Evolutionary conservation across 768 basidiomycete species (phyloP), one percentile per base, ranked within the genome.

Genomic region (Tulasnella sp.): DNA sequence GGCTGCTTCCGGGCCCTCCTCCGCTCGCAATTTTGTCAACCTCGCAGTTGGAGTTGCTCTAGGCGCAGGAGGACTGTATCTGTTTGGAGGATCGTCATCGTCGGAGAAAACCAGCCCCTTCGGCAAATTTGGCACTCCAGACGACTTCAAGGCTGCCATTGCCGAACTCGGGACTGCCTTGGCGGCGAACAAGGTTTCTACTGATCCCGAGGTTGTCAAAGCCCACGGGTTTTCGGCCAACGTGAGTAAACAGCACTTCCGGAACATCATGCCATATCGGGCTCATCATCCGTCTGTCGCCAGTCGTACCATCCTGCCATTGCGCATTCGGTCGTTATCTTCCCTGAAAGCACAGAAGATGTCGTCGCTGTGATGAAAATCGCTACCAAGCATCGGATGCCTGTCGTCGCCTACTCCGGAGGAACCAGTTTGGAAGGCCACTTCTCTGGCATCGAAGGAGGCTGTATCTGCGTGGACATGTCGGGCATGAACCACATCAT

Each of bases 361-460:
- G 93, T 97, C 1, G 90, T 93, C 75, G 87, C 88, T 77, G 85
- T 93, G 71, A 90, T 97, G 77, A 88, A 91, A 76, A 88, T 94
- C 54, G 90, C 96, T 0, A 85, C 87, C 67, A 89, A 90, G 81
- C 91, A 89, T 81, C 85, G 85, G 68, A 85, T 97, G 40, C 95
- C 96, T 2, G 86, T 97, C 36, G 89, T 89, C 19, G 89, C 94
- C 2, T 96, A 91, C 80, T 90, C 91, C 69, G 95, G 94, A 1
- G 94, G 92, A 14, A 97, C 94, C 0, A 91, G 90, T 80, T 85
- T 96, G 15, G 95, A 97, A 81, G 94, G 94, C 0, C 93, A 97
- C 83, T 93, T 91, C 78, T 88, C 88, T 69, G 92, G 91, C 12
- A 71, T 31, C 31, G 67, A 64, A 0, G 76, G 68, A 36, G 90